Evolutionary conservation across 495 filamentous ascomycete species (phyloP).

Genomic region (Cryomyces antarcticus): DNA sequence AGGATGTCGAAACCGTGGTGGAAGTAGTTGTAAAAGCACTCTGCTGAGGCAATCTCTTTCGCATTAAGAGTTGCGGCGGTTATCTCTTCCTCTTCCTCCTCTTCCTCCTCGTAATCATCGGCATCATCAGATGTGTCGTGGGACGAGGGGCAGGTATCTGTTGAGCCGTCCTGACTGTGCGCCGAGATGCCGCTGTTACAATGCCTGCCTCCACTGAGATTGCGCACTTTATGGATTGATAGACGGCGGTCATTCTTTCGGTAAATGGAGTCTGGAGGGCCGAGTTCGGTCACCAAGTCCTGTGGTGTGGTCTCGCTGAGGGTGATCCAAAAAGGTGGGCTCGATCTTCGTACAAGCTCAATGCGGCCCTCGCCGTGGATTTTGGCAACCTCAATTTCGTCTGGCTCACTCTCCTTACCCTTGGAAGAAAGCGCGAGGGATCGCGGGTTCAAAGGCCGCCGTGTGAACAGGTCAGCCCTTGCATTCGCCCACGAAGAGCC

Average conservation of each 20-base stretch:
- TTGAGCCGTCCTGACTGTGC: slow-evolving; percentile 33
- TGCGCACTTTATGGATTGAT: slow-evolving; percentile 48
- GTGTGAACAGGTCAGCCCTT: slow-evolving; percentile 53
- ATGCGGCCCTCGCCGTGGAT: slow-evolving; percentile 56
- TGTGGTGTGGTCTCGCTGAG: slow-evolving; percentile 74
- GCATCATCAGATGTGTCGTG: slow-evolving; percentile 54
- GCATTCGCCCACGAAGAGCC: slow-evolving; percentile 78
- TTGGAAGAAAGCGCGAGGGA: slow-evolving; percentile 33
- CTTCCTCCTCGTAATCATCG: slow-evolving; percentile 39
- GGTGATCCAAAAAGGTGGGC: slow-evolving; percentile 39
- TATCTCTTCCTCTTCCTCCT: slow-evolving; percentile 34
- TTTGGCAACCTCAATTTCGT: slow-evolving; percentile 63
- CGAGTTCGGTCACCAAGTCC: slow-evolving; percentile 73
- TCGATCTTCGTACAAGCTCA: slow-evolving; percentile 47
- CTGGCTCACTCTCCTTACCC: slow-evolving; percentile 37
- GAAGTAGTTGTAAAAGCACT: slow-evolving; percentile 95
- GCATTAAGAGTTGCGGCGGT: slow-evolving; percentile 20
- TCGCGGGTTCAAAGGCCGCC: slow-evolving; percentile 44
- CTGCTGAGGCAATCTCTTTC: slow-evolving; percentile 31
- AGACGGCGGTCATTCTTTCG: slow-evolving; percentile 79
- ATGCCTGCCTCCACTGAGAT: not conserved
- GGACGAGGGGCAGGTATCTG: slow-evolving; percentile 66
- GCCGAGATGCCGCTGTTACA: slow-evolving; percentile 10
- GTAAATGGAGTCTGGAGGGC: slow-evolving; percentile 88
- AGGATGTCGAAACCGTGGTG: slow-evolving; percentile 89